phyloP scores from a whole-genome alignment of 768 basidiomycete species.

The Auriscalpium vulgare region DNA sequence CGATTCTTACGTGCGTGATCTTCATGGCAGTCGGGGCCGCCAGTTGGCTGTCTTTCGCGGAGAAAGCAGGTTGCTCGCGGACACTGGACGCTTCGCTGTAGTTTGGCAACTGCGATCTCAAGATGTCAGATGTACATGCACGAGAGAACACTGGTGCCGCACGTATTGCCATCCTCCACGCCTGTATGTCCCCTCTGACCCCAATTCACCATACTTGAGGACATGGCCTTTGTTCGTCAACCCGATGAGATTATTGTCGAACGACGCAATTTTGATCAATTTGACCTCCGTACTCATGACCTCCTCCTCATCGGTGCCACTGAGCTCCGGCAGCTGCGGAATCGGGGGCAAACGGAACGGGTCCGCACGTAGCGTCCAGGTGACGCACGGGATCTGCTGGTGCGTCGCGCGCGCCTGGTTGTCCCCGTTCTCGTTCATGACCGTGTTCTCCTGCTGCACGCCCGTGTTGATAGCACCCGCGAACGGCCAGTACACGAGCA shows the following conservation, averaged over 20 bases:
- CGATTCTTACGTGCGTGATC: slow-evolving; percentile 65
- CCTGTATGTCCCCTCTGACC: slow-evolving; percentile 28
- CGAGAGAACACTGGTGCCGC: slow-evolving; percentile 16
- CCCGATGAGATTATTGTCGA: slow-evolving; percentile 66
- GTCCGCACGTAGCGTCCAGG: slow-evolving; percentile 48
- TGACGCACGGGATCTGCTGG: slow-evolving; percentile 46
- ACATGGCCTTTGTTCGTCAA: slow-evolving; percentile 79
- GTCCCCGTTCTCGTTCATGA: slow-evolving; percentile 37
- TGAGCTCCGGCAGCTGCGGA: slow-evolving; percentile 50
- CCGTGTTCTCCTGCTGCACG: slow-evolving; percentile 31
- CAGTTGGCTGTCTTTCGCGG: slow-evolving; percentile 20
- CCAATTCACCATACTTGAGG: slow-evolving; percentile 47
- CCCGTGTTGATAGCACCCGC: slow-evolving; percentile 32
- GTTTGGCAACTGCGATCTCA: slow-evolving; percentile 47
- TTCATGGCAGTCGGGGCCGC: slow-evolving; percentile 38
- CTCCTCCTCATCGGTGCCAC: slow-evolving; percentile 18
- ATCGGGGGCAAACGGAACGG: slow-evolving; percentile 54
- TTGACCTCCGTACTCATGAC: slow-evolving; percentile 25
- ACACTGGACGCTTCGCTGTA: slow-evolving; percentile 61
- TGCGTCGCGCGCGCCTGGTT: slow-evolving; percentile 28
- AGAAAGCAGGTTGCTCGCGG: slow-evolving; percentile 36
- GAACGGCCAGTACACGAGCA: slow-evolving; percentile 71
- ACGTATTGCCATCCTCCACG: slow-evolving; percentile 66
- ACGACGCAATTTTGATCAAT: slow-evolving; percentile 75
- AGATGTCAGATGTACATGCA: no score